Percentiles rank a stretch among this genome's conserved stretches.
These are phyloP conservation scores for Lentinula guzmanii DNA, from an alignment of 768 basidiomycete genomes.

Conservation along the genomic window DNA sequence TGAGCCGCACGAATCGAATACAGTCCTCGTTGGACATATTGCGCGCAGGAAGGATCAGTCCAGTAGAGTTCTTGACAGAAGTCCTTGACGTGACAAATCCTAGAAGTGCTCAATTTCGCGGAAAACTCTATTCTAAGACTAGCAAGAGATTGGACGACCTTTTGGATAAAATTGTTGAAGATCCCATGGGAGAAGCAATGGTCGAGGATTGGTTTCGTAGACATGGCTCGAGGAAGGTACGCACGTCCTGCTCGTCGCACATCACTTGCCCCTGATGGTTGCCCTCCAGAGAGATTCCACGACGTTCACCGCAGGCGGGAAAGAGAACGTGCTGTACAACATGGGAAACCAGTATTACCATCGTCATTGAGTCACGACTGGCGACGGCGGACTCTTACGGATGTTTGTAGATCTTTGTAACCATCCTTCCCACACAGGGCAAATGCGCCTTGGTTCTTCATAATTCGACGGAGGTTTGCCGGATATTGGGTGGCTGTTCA, in stretches of 20 bases:
- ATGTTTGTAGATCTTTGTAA: background rate
- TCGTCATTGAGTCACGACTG: background rate
- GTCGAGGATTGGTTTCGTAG: conserved; percentile 3
- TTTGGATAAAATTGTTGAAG: background rate
- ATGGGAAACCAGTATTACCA: background rate
- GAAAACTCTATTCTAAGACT: conserved; percentile 1
- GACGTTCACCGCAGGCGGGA: background rate
- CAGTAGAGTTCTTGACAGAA: background rate
- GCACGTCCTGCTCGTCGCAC: background rate
- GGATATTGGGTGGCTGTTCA: background rate
- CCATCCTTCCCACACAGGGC: background rate
- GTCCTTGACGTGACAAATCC: background rate
- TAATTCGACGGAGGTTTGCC: background rate
- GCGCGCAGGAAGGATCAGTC: conserved; percentile 2
- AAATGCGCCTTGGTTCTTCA: background rate
- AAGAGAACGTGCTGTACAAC: background rate
- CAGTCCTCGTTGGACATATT: background rate
- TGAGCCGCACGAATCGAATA: background rate
- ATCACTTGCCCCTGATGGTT: background rate
- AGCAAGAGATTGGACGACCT: background rate
- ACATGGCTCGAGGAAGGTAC: background rate
- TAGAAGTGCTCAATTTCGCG: background rate
- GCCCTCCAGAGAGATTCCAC: background rate
- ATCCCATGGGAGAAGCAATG: background rate
- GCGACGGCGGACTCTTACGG: background rate